Percentiles rank a stretch among this genome's conserved stretches.
These are phyloP conservation scores for Neopestalotiopsis rosae DNA, from an alignment of 2,329 filamentous ascomycete genomes.

Conservation along the genomic window DNA sequence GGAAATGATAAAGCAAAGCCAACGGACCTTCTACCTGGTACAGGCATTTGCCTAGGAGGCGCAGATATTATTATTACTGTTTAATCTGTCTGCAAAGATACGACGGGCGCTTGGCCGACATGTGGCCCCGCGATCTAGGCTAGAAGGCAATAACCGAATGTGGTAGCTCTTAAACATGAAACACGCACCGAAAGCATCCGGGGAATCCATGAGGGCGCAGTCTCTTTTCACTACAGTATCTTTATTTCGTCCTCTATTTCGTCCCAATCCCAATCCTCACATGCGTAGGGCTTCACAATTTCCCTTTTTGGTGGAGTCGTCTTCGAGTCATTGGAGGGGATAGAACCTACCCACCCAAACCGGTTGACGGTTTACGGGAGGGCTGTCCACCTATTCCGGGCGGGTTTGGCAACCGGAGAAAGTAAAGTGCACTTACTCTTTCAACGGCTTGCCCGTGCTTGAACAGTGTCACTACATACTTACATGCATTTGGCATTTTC, in stretches of 20 bases:
- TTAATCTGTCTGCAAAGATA: background rate
- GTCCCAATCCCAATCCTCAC: background rate
- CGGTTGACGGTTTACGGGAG: background rate
- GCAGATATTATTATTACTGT: background rate
- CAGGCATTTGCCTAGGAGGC: background rate
- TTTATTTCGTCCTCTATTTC: background rate
- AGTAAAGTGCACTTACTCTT: no score
- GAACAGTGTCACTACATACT: no score
- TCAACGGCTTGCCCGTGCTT: background rate
- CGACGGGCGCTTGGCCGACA: background rate
- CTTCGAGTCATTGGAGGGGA: background rate
- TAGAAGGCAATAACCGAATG: constrained; percentile 1
- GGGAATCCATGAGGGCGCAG: constrained; percentile 6
- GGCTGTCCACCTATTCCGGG: background rate
- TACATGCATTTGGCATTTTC: background rate
- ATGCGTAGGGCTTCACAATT: constrained; percentile 4
- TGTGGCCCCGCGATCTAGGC: background rate
- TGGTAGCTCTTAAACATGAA: constrained; percentile 12
- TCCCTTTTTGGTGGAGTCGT: constrained; percentile 1
- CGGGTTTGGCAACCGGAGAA: background rate
- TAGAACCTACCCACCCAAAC: background rate
- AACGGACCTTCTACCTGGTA: background rate
- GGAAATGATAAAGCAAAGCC: background rate
- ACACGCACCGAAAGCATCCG: constrained; percentile 12
- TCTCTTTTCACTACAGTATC: background rate